phyloP scores from a whole-genome alignment of 2,329 filamentous ascomycete genomes.

The Lasiodiplodia theobromae region DNA sequence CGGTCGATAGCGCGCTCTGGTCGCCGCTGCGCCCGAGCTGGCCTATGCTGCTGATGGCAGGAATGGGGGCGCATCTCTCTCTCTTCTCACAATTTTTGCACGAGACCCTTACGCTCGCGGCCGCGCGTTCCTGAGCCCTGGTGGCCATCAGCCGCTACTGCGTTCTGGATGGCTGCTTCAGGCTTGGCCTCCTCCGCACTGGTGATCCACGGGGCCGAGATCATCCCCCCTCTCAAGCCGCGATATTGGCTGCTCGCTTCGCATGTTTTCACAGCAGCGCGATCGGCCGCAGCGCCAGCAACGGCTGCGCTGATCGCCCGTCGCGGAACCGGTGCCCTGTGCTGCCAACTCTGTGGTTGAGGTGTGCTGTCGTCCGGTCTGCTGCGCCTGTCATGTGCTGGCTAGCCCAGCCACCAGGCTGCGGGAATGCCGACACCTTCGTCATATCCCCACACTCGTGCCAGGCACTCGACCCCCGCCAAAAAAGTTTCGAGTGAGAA shows the following conservation, averaged over 20 bases:
- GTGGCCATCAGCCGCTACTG: conserved; percentile 5
- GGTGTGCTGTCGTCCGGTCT: conserved; percentile 19
- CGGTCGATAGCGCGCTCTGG: conserved; percentile 24
- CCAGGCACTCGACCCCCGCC: conserved; percentile 21
- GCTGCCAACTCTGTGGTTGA: neutral
- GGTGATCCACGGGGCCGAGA: conserved; percentile 26
- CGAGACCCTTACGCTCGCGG: conserved; percentile 24
- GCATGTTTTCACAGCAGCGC: neutral
- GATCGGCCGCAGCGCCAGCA: conserved; percentile 14
- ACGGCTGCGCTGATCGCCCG: conserved; percentile 21
- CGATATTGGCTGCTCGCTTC: conserved; percentile 15
- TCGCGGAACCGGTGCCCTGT: conserved; percentile 23
- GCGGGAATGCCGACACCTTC: conserved; percentile 13
- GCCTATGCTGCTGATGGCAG: conserved; percentile 4
- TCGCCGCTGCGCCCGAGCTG: conserved; percentile 11
- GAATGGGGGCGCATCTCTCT: conserved; percentile 7
- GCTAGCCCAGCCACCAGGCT: conserved; percentile 19
- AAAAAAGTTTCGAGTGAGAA: conserved; percentile 13
- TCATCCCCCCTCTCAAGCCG: conserved; percentile 12
- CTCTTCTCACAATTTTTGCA: conserved; percentile 5
- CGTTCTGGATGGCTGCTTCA: conserved; percentile 22
- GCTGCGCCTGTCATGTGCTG: conserved; percentile 23
- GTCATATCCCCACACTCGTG: conserved; percentile 7
- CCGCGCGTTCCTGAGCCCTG: conserved; percentile 26
- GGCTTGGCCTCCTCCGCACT: conserved; percentile 27